Percentiles rank a stretch among this genome's conserved stretches.
Evolutionary conservation across 78 protist species (phyloP).

Genomic region (Anaeramoeba ignava): DNA sequence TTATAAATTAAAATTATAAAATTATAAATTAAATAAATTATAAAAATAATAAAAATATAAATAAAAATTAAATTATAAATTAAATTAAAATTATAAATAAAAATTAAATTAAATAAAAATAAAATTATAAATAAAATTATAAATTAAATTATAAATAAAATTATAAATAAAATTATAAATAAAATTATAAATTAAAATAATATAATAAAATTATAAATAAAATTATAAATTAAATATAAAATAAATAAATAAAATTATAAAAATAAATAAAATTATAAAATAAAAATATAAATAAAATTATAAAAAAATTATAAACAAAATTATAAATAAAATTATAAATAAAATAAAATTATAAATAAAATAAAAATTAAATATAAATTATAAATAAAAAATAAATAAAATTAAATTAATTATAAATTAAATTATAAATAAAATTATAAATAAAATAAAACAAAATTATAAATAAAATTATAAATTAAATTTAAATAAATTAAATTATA

Average conservation of each 20-base stretch:
- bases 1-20: not conserved
- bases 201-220: not conserved
- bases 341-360: not conserved
- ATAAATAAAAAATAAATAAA: not conserved
- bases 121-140: not conserved
- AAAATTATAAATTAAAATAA: not conserved
- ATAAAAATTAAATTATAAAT: not conserved
- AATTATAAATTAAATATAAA: not conserved
- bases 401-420: not conserved
- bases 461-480: not conserved
- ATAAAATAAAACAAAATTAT: not conserved
- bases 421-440: not conserved
- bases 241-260: not conserved
- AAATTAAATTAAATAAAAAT: not conserved
- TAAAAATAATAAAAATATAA: not conserved
- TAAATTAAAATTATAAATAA: not conserved
- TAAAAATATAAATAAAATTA: no score
- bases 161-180: not conserved
- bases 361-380: not conserved
- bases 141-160: not conserved
- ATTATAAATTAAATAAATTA: not conserved
- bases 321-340: not conserved
- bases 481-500: not conserved
- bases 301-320: not conserved
- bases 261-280: not conserved